Percentiles rank a stretch among this genome's conserved stretches.
Evolutionary conservation across 2,329 filamentous ascomycete genomes (phyloP).

Genomic region (Fusarium sp.): DNA sequence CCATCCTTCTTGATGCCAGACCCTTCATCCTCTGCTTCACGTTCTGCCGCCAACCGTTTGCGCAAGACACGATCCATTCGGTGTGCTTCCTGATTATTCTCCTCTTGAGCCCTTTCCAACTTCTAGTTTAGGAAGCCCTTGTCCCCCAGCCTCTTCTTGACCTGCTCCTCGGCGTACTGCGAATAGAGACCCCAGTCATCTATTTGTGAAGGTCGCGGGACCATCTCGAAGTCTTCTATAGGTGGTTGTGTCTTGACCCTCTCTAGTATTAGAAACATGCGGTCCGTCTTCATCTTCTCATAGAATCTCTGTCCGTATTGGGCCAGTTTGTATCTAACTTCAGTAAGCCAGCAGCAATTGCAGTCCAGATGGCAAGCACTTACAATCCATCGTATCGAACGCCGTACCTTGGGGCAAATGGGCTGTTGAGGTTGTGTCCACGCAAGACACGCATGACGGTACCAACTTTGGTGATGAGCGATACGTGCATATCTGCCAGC

Average conservation of each 20-base stretch:
- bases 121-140: conserved; percentile 54
- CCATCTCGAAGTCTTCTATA: conserved; percentile 53
- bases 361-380: conserved; percentile 31
- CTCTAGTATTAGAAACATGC: conserved; percentile 57
- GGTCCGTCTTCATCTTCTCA: conserved; percentile 48
- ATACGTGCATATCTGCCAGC: conserved; percentile 56
- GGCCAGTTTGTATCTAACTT: conserved; percentile 56
- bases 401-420: conserved; percentile 60
- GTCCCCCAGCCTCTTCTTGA: conserved; percentile 52
- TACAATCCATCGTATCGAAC: conserved; percentile 66
- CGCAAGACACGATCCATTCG: conserved; percentile 42
- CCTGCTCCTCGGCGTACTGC: conserved; percentile 54
- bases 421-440: conserved; percentile 59
- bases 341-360: conserved; percentile 6
- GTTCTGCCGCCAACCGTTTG: conserved; percentile 35
- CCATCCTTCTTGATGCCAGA: neutral
- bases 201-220: conserved; percentile 62
- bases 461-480: conserved; percentile 59
- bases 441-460: conserved; percentile 61
- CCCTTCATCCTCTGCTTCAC: conserved; percentile 1
- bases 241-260: conserved; percentile 53
- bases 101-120: conserved; percentile 45
- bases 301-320: conserved; percentile 54
- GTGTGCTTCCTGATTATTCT: conserved; percentile 42
- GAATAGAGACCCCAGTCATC: conserved; percentile 64